Base-by-base conservation (phyloP, 176 grass and related monocot genomes). In the Avena insularis region DNA sequence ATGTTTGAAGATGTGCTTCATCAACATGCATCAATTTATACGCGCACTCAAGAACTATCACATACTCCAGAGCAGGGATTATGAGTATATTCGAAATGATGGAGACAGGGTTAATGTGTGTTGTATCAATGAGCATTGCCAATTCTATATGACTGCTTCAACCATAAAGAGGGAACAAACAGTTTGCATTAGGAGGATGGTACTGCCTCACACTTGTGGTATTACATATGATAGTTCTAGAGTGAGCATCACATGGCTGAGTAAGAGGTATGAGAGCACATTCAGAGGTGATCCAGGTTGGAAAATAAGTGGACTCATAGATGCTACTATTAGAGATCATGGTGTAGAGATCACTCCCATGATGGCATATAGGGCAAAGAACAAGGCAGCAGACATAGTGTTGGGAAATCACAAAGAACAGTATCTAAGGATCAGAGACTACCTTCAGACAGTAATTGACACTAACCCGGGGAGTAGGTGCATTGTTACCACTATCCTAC, bases 301-400 rank as follows among this genome's bases (percentile, higher is more conserved):
- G 25, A 65, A 65, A 4, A 31, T 65, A 31, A 65, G 23, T 31
- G 62, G 11, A 65, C 25, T 65, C 11, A 31, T 31, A 6, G 61
- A 65, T 1, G 14, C 23, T 65, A 33, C 27, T 14, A 35, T 33
- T 29, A 66, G 25, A 33, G 25, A 66, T 15, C 27, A 66, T 35
- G 63, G 27, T 23, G 23, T 23, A 23, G 23, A 23, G 23, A 23
- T 23, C 23, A 23, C 23, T 31, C 25, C 25, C 1, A 66, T 66
- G 63, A 66, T 66, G 63, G 27, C 63, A 33, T 66, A 66, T 66
- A 33, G 63, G 63, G 63, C 63, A 66, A 33, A 31, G 12, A 66
- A 66, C 25, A 66, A 33, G 27, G 63, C 63, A 15, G 27, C 60
- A 3, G 21, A 63, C 10, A 27, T 27, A 27, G 60, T 63, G 2